Base-by-base conservation (phyloP, 352 stramenopile genomes). In the Globisporangium nunn region DNA sequence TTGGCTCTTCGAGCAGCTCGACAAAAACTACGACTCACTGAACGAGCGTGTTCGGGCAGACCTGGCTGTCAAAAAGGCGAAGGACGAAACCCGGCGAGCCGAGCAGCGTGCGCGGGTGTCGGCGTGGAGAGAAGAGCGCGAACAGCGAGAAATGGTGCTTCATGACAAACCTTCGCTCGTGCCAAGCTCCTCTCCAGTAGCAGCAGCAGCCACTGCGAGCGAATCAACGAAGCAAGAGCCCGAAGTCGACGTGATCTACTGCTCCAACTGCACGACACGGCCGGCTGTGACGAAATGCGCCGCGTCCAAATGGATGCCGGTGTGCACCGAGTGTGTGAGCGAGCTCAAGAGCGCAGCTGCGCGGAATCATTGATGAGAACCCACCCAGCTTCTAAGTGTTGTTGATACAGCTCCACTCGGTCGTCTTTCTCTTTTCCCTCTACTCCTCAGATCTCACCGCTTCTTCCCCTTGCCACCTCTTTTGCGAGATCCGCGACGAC, bases 251-350 rank as follows among this genome's bases (percentile, higher is more conserved):
- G 64, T 78, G 17, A 88, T 91, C 62, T 73, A 71, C 44, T 93
- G 83, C 58, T 88, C 69, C 17, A 75, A 81, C 51, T 93, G 83
- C 57, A 71, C 52, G 4, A 71, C 61, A 0, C 54, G 66, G 12
- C 66, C 74, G 10, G 83, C 83, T 29, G 78, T 75, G 59, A 88
- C 79, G 6, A 93, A 93, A 50, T 93, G 83, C 57, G 61, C 81
- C 29, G 83, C 83, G 5, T 91, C 83, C 28, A 93, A 93, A 61
- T 91, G 81, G 83, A 91, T 93, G 83, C 83, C 81, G 18, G 81
- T 93, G 31, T 93, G 83, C 62, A 57, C 59, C 5, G 66, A 67
- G 6, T 93, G 83, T 41, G 81, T 74, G 18, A 62, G 54, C 29
- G 47, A 58, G 7, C 61, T 93, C 23, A 88, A 84, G 56, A 49